A percentile compares a stretch with the other conserved stretches of the same genome.
Conservation (phyloP, 2,329 filamentous ascomycete genomes). For the Thyridium curvatum region DNA sequence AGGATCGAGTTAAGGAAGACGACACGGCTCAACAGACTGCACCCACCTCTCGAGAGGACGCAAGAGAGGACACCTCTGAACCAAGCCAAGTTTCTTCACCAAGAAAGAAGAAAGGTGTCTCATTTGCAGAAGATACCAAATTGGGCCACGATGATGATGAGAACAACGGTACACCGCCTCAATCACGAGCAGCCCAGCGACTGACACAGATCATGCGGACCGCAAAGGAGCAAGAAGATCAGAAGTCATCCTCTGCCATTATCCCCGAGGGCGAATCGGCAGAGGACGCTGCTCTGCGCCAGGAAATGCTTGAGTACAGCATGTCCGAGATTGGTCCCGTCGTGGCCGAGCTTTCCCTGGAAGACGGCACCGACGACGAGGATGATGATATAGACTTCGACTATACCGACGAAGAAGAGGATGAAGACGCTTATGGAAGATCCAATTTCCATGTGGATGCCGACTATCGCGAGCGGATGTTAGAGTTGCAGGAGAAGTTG, state of each 20-base stretch:
- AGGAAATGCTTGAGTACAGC: conserved; percentile 87
- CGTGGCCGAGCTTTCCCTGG: conserved; percentile 84
- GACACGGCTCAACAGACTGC: too few species aligned
- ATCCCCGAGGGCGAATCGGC: conserved; percentile 68
- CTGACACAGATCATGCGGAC: conserved; percentile 51
- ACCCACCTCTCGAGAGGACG: not conserved
- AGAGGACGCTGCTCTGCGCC: conserved; percentile 74
- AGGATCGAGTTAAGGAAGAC: too few species aligned
- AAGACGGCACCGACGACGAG: conserved; percentile 55
- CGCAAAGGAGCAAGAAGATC: conserved; percentile 47
- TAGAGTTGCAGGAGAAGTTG: conserved; percentile 73
- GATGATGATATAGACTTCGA: conserved; percentile 42
- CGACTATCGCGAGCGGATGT: conserved; percentile 76
- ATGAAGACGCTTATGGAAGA: conserved; percentile 73
- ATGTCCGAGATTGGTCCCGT: conserved; percentile 85
- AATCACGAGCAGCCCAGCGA: conserved; percentile 35
- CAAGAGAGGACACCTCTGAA: too few species aligned
- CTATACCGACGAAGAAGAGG: conserved; percentile 48
- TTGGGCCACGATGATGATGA: conserved; percentile 25
- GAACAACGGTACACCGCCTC: conserved; percentile 13
- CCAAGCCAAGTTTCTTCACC: not conserved
- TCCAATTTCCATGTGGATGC: conserved; percentile 63
- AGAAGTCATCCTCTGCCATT: conserved; percentile 41
- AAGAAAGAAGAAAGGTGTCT: conserved; percentile 53
- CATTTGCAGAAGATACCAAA: conserved; percentile 57